Conservation (phyloP, 345 rosid species). For the Streptanthus diversifolius region DNA sequence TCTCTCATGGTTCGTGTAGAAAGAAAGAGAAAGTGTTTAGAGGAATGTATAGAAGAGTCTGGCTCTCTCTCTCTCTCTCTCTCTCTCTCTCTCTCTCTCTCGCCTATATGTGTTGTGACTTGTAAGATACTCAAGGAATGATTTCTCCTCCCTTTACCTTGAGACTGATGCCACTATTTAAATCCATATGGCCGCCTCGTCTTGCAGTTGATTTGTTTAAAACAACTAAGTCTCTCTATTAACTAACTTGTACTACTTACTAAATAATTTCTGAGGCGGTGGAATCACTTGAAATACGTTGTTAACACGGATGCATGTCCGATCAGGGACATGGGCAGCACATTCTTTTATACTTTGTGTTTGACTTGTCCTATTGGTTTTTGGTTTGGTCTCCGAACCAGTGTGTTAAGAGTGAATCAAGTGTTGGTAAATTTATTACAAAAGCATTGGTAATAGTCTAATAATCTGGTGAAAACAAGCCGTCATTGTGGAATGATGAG, state of each 20-base stretch:
- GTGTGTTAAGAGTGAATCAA: background rate
- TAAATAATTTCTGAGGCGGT: background rate
- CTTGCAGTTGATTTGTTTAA: background rate
- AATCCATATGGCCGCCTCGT: background rate
- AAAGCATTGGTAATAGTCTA: background rate
- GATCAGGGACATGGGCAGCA: slow-evolving; percentile 16
- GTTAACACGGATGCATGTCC: background rate
- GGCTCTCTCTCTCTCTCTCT: background rate
- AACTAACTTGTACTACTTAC: background rate
- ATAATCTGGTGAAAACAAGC: slow-evolving; percentile 21
- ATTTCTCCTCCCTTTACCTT: background rate
- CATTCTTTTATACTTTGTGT: background rate
- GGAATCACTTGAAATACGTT: background rate
- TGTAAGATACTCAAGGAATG: slow-evolving; percentile 21
- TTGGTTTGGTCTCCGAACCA: slow-evolving; percentile 3
- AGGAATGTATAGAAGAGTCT: background rate
- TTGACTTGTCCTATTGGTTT: slow-evolving; percentile 7
- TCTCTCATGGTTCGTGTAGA: slow-evolving; percentile 34
- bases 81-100: background rate
- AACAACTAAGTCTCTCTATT: background rate
- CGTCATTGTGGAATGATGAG: slow-evolving; percentile 30
- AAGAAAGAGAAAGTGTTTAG: background rate
- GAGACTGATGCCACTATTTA: background rate
- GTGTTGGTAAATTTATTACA: background rate
- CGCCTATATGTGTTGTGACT: background rate